Evolutionary conservation across 1,139 yeast genomes (phyloP).

Genomic region (Maudiozyma humilis): DNA sequence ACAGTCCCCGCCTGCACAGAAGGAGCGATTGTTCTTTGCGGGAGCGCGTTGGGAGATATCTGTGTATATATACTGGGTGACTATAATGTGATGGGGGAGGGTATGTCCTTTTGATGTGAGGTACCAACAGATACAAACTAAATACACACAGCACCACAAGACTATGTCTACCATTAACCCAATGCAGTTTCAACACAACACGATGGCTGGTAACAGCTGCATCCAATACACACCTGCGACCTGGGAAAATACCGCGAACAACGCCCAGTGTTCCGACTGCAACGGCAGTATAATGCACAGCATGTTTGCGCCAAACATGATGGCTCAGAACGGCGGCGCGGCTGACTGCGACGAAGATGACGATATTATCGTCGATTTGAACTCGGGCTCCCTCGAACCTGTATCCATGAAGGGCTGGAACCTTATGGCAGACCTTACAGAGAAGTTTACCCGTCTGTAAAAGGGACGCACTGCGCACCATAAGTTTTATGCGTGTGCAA

Average conservation of each 20-base stretch:
- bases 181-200: conserved; percentile 1
- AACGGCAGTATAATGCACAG: background rate
- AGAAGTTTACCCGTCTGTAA: conserved; percentile 20
- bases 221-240: conserved; percentile 1
- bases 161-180: conserved; percentile 1
- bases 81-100: too few species aligned
- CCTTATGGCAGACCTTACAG: conserved; percentile 20
- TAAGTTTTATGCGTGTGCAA: too few species aligned
- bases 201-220: conserved; percentile 1
- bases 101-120: too few species aligned
- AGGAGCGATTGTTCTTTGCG: too few species aligned
- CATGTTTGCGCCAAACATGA: background rate
- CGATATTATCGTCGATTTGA: conserved; percentile 28
- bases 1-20: too few species aligned
- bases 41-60: too few species aligned
- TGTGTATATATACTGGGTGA: too few species aligned
- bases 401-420: conserved; percentile 21
- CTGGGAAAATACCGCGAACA: background rate
- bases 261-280: background rate
- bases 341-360: conserved; percentile 16
- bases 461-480: background rate
- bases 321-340: conserved; percentile 5
- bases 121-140: background rate
- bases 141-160: background rate
- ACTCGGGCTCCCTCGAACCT: conserved; percentile 24